Evolutionary conservation across 2,329 filamentous ascomycete genomes (phyloP), one percentile per base, ranked within the genome.

Genomic region (Xylariales sp.): DNA sequence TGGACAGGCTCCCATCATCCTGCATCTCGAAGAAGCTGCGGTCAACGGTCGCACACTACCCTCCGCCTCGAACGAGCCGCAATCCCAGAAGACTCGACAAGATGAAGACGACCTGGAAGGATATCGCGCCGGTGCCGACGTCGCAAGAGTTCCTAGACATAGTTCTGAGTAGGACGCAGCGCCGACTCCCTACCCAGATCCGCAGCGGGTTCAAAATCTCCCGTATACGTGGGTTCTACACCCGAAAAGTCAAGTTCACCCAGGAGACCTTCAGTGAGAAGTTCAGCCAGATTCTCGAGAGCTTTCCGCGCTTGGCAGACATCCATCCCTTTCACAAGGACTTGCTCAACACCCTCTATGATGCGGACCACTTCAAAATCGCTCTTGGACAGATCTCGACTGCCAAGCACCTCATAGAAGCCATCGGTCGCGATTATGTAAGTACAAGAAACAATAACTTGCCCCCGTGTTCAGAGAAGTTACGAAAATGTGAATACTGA

Each of bases 121-220:
- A 86, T 61, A 94, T 94, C 56, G 83, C 86, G 49, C 88, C 88
- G 51, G 88, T 95, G 52, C 91, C 91, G 44, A 94, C 87, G 58
- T 84, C 84, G 64, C 85, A 94, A 73, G 93, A 98, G 69, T 97
- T 98, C 61, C 77, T 98, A 56, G 93, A 98, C 68, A 96, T 98
- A 63, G 90, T 97, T 51, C 78, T 98, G 57, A 94, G 87, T 60
- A 78, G 93, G 54, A 96, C 89, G 4, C 91, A 97, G 75, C 79
- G 91, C 60, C 84, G 91, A 48, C 74, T 98, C 50, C 93, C 93
- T 11, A 98, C 89, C 36, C 89, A 96, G 73, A 97, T 98, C 62
- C 82, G 93, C 57, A 81, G 90, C 29, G 93, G 93, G 45, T 98
- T 98, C 76, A 86, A 95, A 68, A 96, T 97, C 63, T 87, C 82